Evolutionary conservation across 1,284 basidiomycete species (phyloP).

Genomic region (Heterobasidion parviporum): DNA sequence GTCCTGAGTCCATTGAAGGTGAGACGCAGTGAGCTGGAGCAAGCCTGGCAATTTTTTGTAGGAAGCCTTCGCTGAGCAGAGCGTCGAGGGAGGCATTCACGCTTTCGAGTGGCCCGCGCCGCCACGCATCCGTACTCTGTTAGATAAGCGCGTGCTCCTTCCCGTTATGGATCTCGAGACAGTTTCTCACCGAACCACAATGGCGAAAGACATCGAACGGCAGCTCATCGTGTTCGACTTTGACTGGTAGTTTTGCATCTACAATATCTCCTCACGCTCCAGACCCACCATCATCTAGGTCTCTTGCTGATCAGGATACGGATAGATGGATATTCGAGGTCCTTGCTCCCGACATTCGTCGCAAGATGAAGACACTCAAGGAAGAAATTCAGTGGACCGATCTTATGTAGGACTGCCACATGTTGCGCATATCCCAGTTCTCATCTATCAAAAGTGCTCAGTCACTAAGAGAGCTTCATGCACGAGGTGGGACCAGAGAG

Average conservation of each 20-base stretch:
- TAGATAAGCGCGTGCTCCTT: conserved; percentile 1
- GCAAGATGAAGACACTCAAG: conserved; percentile 73
- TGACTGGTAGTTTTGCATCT: conserved; percentile 70
- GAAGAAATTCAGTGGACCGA: conserved; percentile 85
- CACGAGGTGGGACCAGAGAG: conserved; percentile 56
- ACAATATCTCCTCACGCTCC: background rate
- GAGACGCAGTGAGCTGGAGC: conserved; percentile 58
- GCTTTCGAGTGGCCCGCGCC: background rate
- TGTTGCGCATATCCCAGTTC: conserved; percentile 1
- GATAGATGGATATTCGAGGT: conserved; percentile 97
- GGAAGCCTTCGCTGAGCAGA: conserved; percentile 64
- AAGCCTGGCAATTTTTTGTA: conserved; percentile 74
- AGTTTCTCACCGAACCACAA: conserved; percentile 6
- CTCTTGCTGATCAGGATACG: conserved; percentile 91
- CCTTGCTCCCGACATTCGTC: conserved; percentile 76
- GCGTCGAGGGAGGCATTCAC: conserved; percentile 40
- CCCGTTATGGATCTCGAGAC: background rate
- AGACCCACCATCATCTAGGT: conserved; percentile 37
- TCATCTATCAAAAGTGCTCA: conserved; percentile 45
- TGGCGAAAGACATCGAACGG: conserved; percentile 36
- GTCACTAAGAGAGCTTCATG: conserved; percentile 65
- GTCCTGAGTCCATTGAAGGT: conserved; percentile 69
- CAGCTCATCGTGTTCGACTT: conserved; percentile 96
- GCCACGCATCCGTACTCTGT: background rate
- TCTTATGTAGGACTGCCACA: conserved; percentile 60